Conservation (phyloP, 2,329 filamentous ascomycete species). For the Colletotrichum aenigma region DNA sequence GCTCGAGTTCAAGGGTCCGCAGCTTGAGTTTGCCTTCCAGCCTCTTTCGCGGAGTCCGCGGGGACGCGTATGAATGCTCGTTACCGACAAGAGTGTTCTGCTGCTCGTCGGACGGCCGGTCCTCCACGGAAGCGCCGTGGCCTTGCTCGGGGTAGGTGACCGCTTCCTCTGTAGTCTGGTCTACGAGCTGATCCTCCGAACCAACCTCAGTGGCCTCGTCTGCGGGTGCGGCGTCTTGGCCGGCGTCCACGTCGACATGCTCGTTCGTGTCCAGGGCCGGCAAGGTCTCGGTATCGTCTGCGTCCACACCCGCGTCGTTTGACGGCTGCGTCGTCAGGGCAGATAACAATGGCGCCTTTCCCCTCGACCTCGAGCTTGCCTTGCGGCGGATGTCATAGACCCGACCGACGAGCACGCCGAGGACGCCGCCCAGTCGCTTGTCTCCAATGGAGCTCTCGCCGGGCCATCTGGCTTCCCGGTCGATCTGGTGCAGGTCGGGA, state of each 20-base stretch:
- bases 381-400: constrained; percentile 61
- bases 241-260: background rate
- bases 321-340: background rate
- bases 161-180: background rate
- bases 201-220: background rate
- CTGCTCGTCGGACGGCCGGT: background rate
- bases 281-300: background rate
- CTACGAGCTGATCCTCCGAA: background rate
- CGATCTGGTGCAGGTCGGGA: constrained; percentile 65
- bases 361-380: constrained; percentile 12
- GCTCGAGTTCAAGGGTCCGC: constrained; percentile 77
- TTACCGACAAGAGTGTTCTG: background rate
- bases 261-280: background rate
- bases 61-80: constrained; percentile 4
- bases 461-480: constrained; percentile 61
- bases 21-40: constrained; percentile 66
- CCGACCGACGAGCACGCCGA: constrained; percentile 71
- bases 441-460: constrained; percentile 64
- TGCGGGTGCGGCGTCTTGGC: background rate
- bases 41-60: constrained; percentile 40
- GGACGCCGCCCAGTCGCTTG: constrained; percentile 68
- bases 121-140: background rate
- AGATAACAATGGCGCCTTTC: background rate
- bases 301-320: background rate
- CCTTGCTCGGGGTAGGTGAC: background rate